Conservation (phyloP, 1,284 basidiomycete genomes). For the Malassezia globosa region DNA sequence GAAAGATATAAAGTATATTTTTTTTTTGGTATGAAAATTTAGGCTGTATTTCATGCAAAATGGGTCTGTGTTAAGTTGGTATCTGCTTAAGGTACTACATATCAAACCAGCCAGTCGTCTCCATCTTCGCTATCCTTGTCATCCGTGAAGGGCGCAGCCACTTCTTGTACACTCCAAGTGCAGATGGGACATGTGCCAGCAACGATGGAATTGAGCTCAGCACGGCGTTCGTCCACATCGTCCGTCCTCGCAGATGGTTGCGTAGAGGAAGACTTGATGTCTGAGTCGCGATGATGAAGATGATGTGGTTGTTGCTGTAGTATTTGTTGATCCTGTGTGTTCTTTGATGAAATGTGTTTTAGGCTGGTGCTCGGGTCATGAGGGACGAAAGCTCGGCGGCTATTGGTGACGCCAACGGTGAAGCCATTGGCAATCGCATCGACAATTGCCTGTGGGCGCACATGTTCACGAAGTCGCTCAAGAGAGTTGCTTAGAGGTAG, state of each 20-base stretch:
- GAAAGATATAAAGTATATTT: no score
- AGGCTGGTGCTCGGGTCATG: neutral
- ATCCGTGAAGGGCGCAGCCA: constrained; percentile 28
- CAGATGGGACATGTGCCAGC: constrained; percentile 39
- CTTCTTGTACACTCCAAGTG: constrained; percentile 30
- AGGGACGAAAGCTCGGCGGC: constrained; percentile 30
- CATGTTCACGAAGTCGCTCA: constrained; percentile 37
- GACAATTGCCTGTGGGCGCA: constrained; percentile 40
- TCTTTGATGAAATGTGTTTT: neutral
- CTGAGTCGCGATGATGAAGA: constrained; percentile 5
- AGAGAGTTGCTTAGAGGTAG: constrained; percentile 17
- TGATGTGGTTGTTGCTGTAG: neutral
- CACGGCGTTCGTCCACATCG: constrained; percentile 35
- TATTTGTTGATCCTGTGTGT: constrained; percentile 26
- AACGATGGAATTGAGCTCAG: constrained; percentile 41
- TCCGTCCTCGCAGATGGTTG: constrained; percentile 25
- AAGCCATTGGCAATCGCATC: constrained; percentile 39
- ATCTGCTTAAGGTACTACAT: neutral
- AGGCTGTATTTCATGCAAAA: no score
- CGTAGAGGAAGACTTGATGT: no score
- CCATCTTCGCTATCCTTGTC: constrained; percentile 22
- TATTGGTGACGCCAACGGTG: constrained; percentile 31
- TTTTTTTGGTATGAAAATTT: no score
- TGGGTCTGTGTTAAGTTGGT: neutral
- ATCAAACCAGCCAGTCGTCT: constrained; percentile 27